Evolutionary conservation across 371 early-diverging fungal species (phyloP), one percentile per base, ranked within the genome.

Genomic region (Mortierella sp.): DNA sequence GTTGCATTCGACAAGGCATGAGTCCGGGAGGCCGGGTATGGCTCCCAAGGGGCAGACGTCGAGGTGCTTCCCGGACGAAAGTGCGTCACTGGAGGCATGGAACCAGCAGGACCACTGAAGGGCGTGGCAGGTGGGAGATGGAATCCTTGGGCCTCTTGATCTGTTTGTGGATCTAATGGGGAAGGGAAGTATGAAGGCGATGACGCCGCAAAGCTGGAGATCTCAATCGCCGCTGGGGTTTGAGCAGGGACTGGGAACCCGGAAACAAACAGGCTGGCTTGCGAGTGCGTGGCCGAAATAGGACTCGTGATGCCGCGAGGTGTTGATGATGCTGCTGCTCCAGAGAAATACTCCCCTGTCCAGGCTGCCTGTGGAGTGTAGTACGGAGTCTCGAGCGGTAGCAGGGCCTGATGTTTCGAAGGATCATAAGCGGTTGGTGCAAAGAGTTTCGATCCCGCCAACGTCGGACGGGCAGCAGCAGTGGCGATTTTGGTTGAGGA

Each of bases 141-240:
- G 34, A 63, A 62, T 8, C 59, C 56, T 19, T 51, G 51, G 17
- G 56, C 37, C 14, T 49, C 54, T 14, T 47, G 71, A 56, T 54
- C 44, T 27, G 37, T 64, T 26, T 37, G 24, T 4, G 51, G 56
- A 30, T 66, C 43, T n/a, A 53, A 12, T 0, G 68, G 24, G 5
- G 72, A 71, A 9, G 73, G 73, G n/a, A 72, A 72, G 37, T 72
- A 72, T 5, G 66, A 66, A 12, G 66, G 66, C 2, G 73, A 72
- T 11, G 72, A 71, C 17, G 72, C 64, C 7, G 72, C 46, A 41
- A 71, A 71, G 52, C 65, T 71, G 4, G 60, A 28, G 51, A 71
- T 71, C 41, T 71, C 60, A 14, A 60, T 56, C 2, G 73, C 63
- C 17, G 67, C 73, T 11, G 73, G 73, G 2, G 73, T 72, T 19